phyloP scores from a whole-genome alignment of 2,329 filamentous ascomycete genomes.

The Aspergillus sp. region DNA sequence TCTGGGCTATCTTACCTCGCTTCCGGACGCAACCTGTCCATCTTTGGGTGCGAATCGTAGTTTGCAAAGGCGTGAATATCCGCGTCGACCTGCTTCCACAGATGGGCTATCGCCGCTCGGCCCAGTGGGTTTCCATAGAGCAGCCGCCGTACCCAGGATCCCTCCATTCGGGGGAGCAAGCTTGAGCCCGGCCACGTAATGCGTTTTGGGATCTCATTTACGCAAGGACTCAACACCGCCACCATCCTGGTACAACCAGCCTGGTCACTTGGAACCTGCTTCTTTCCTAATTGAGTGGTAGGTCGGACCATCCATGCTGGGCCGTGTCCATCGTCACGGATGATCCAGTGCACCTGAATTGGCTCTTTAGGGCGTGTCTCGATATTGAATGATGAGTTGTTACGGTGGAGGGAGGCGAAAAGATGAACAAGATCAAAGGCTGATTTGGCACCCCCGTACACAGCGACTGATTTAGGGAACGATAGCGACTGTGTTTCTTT shows the following conservation, averaged over 20 bases:
- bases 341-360: conserved; percentile 26
- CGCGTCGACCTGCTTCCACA: conserved; percentile 22
- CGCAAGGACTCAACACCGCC: conserved; percentile 19
- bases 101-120: conserved; percentile 16
- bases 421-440: conserved; percentile 28
- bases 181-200: not conserved
- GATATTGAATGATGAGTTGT: conserved; percentile 13
- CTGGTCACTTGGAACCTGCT: conserved; percentile 23
- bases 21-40: conserved; percentile 20
- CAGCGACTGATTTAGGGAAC: conserved; percentile 16
- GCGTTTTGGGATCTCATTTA: conserved; percentile 19
- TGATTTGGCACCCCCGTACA: conserved; percentile 28
- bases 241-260: conserved; percentile 22
- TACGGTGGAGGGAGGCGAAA: conserved; percentile 24
- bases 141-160: conserved; percentile 21
- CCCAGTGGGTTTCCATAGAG: conserved; percentile 24
- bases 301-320: conserved; percentile 26
- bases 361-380: conserved; percentile 4
- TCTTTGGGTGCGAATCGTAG: conserved; percentile 21
- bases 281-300: conserved; percentile 17
- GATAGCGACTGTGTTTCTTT: not conserved
- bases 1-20: not conserved
- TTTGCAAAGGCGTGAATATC: conserved; percentile 11
- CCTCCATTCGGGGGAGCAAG: conserved; percentile 13
- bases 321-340: conserved; percentile 20